Evolutionary conservation across 129 eudicot genomes (phyloP).

Genomic region (Gnaphalium uliginosum): DNA sequence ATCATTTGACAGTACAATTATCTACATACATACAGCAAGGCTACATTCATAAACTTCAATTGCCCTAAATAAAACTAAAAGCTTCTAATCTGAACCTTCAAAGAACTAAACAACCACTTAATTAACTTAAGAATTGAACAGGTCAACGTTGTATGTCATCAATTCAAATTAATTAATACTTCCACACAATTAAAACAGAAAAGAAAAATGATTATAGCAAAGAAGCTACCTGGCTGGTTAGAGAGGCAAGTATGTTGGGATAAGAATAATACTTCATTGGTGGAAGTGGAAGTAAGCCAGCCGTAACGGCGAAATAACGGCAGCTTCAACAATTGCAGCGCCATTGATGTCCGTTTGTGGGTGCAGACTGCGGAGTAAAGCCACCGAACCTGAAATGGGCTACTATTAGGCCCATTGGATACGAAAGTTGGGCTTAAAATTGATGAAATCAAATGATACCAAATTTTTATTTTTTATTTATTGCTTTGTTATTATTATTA

Average conservation of each 20-base stretch:
- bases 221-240: slow-evolving; percentile 32
- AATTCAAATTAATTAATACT: neutral
- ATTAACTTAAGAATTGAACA: neutral
- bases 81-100: neutral
- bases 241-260: slow-evolving; percentile 21
- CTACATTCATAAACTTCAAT: slow-evolving; percentile 1
- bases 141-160: neutral
- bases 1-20: slow-evolving; percentile 1
- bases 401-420: neutral
- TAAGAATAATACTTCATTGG: slow-evolving; percentile 26
- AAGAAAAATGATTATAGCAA: neutral
- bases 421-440: neutral
- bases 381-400: neutral
- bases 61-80: neutral
- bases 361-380: neutral
- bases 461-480: no score
- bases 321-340: slow-evolving; percentile 43
- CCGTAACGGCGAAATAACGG: slow-evolving; percentile 41
- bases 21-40: neutral
- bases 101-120: neutral
- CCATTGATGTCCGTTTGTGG: slow-evolving; percentile 38
- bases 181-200: no score
- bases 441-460: no score
- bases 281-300: slow-evolving; percentile 35
- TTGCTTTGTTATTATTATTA: no score